phyloP scores from a whole-genome alignment of 1,284 basidiomycete species.

The Cutaneotrichosporon sp. region DNA sequence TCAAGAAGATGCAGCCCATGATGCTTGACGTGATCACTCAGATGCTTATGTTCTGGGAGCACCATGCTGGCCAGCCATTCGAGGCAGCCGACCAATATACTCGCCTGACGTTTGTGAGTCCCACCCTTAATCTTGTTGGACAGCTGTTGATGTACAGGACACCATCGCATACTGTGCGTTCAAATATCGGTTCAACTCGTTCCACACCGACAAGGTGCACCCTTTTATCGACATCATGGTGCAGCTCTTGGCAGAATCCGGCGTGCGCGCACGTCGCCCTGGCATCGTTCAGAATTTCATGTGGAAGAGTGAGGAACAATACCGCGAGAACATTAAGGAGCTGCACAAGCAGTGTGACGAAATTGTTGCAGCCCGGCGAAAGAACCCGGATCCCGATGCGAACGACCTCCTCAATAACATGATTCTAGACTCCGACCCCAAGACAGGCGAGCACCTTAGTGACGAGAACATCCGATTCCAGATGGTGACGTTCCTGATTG shows the following conservation, averaged over 20 bases:
- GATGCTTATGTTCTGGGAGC: slow-evolving; percentile 41
- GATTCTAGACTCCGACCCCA: slow-evolving; percentile 53
- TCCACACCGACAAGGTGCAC: slow-evolving; percentile 44
- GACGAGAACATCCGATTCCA: slow-evolving; percentile 54
- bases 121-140: neutral
- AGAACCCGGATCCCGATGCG: slow-evolving; percentile 16
- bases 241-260: slow-evolving; percentile 13
- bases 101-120: slow-evolving; percentile 15
- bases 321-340: slow-evolving; percentile 10
- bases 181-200: slow-evolving; percentile 48
- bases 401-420: slow-evolving; percentile 53
- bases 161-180: slow-evolving; percentile 41
- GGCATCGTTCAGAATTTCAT: slow-evolving; percentile 6
- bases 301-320: slow-evolving; percentile 7
- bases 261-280: slow-evolving; percentile 2
- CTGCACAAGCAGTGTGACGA: slow-evolving; percentile 16
- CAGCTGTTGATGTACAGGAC: slow-evolving; percentile 5
- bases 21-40: slow-evolving; percentile 55
- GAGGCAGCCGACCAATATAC: slow-evolving; percentile 18
- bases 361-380: slow-evolving; percentile 14
- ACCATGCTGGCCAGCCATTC: slow-evolving; percentile 18
- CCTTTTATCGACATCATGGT: slow-evolving; percentile 47
- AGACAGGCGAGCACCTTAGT: slow-evolving; percentile 52
- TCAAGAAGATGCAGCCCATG: slow-evolving; percentile 52
- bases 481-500: slow-evolving; percentile 57